phyloP scores from a whole-genome alignment of 306 rosid genomes.

The Geum urbanum region DNA sequence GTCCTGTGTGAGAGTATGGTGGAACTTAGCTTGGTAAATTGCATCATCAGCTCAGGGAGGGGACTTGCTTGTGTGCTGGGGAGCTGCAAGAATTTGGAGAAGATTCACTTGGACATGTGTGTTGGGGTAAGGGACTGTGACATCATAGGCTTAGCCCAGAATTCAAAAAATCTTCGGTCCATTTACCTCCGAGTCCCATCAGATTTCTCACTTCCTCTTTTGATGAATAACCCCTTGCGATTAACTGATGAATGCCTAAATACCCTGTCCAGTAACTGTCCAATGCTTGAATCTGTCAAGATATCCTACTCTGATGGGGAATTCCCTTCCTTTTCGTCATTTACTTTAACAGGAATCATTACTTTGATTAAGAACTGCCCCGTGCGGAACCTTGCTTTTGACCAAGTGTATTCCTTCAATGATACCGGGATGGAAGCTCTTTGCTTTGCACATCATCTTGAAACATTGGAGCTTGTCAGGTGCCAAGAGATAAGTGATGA shows the following conservation, averaged over 20 bases:
- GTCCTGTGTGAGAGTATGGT: slow-evolving; percentile 65
- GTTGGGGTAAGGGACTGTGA: slow-evolving; percentile 84
- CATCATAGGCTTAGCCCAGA: slow-evolving; percentile 59
- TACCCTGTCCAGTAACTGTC: slow-evolving; percentile 68
- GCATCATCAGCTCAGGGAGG: slow-evolving; percentile 88
- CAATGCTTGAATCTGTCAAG: slow-evolving; percentile 67
- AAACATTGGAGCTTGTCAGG: slow-evolving; percentile 66
- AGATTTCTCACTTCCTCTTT: slow-evolving; percentile 72
- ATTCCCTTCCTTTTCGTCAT: slow-evolving; percentile 74
- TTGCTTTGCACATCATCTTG: slow-evolving; percentile 61
- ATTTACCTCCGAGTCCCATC: slow-evolving; percentile 75
- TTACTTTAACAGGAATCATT: slow-evolving; percentile 69
- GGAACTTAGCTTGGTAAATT: slow-evolving; percentile 76
- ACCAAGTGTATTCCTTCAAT: slow-evolving; percentile 79
- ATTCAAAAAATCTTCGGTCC: slow-evolving; percentile 55
- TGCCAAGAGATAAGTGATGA: slow-evolving; percentile 90
- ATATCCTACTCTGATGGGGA: slow-evolving; percentile 81
- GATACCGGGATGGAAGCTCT: slow-evolving; percentile 87
- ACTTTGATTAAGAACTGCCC: slow-evolving; percentile 61
- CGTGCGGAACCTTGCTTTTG: slow-evolving; percentile 57
- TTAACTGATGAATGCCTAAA: slow-evolving; percentile 77
- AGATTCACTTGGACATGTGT: slow-evolving; percentile 78
- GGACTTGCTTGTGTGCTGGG: slow-evolving; percentile 85
- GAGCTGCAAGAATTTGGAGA: slow-evolving; percentile 75
- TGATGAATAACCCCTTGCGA: slow-evolving; percentile 52